Base-by-base conservation (phyloP, 2,329 filamentous ascomycete species). In the Aspergillus sp. region DNA sequence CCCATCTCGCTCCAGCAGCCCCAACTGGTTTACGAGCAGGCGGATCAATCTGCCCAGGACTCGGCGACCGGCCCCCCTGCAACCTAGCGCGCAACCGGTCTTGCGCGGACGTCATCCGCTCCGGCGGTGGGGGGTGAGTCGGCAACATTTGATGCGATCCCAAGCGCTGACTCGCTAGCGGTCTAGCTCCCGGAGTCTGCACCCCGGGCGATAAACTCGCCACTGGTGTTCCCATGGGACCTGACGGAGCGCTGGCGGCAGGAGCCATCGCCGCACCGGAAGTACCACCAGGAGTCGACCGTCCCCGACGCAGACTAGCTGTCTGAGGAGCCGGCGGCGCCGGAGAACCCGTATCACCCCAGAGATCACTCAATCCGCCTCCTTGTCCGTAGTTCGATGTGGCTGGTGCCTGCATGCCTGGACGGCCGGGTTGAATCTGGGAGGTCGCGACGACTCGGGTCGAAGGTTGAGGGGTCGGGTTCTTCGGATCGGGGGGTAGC, bases 401-500 rank as follows among this genome's bases (percentile, higher is more conserved):
- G 50, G 59, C 60, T 52, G 49, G 52, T 47, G 58, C 55, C 47
- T 56, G 60, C 40, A 19, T 19, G 19, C 49, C 58, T 33, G 57
- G 64, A 53, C 59, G 64, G 46, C 63, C 58, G 47, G 69, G 59
- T 47, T 67, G 81, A 79, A 59, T 75, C 73, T 54, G 77, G 67
- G 59, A 75, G 72, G 59, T 79, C 69, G 60, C 69, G 59, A 61
- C 72, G 66, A 51, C 69, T 50, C 77, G 69, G 67, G 32, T 58
- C 40, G 19, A 19, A 19, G 57, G 70, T 39, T 39, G 36, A 4
- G 72, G 73, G 34, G 77, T 76, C 38, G 81, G 81, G 3, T 79
- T 80, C 68, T 88, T 91, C n/a, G 88, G 90, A 66, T 95, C 88
- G 4, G 87, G 83, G 5, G 90, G 88, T 5, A 97, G 82, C 91